A percentile compares a stretch with the other conserved stretches of the same genome.
Evolutionary conservation across 2,329 filamentous ascomycete genomes (phyloP).

Genomic region (Diaporthe batatas): DNA sequence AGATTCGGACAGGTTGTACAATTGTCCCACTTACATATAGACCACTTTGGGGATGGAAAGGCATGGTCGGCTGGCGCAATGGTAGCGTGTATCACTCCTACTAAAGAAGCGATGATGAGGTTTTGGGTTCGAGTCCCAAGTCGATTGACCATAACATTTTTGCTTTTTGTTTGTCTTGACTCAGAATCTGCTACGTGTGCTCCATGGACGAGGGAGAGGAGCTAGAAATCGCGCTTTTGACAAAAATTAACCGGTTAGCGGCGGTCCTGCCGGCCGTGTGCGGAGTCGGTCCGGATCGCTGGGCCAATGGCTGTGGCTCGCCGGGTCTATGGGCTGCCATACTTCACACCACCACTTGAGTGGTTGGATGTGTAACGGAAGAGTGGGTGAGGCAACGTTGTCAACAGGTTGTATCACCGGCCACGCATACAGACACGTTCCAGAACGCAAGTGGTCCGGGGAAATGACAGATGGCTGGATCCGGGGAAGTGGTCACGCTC

Average conservation of each 20-base stretch:
- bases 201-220: neutral
- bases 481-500: slow-evolving; percentile 9
- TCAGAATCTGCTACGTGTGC: too few species aligned
- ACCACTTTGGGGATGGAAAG: too few species aligned
- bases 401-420: slow-evolving; percentile 33
- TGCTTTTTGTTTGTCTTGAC: neutral
- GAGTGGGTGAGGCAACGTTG: slow-evolving; percentile 29
- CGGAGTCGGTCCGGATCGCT: slow-evolving; percentile 26
- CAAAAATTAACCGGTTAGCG: neutral
- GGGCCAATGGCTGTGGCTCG: slow-evolving; percentile 9
- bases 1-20: too few species aligned
- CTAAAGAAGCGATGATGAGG: slow-evolving; percentile 26
- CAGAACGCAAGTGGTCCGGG: slow-evolving; percentile 16
- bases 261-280: slow-evolving; percentile 6
- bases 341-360: slow-evolving; percentile 29
- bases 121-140: slow-evolving; percentile 36
- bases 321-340: slow-evolving; percentile 19
- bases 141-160: slow-evolving; percentile 9
- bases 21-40: too few species aligned
- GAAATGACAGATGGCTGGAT: slow-evolving; percentile 25
- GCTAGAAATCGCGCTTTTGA: neutral
- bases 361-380: slow-evolving; percentile 14
- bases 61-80: slow-evolving; percentile 32
- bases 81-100: slow-evolving; percentile 36
- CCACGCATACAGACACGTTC: neutral